Evolutionary conservation across 495 filamentous ascomycete genomes (phyloP).

Genomic region (Hyaloscypha bicolor): DNA sequence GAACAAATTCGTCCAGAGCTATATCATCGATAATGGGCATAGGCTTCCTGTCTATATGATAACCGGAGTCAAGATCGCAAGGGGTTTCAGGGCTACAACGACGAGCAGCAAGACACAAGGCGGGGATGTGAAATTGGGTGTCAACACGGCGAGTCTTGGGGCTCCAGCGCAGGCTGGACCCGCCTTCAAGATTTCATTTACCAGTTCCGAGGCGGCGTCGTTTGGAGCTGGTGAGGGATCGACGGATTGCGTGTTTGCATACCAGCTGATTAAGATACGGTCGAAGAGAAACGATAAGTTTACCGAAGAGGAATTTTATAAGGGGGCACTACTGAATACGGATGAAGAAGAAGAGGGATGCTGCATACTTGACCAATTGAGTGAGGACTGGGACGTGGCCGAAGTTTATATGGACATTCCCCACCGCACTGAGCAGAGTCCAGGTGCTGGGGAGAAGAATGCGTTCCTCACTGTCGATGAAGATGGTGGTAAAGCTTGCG

Average conservation of each 20-base stretch:
- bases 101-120: background rate
- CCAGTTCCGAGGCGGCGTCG: background rate
- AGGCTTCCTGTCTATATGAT: constrained; percentile 17
- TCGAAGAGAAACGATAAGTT: background rate
- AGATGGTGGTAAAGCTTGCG: too few relatives aligned
- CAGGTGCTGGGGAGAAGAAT: too few relatives aligned
- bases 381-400: background rate
- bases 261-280: background rate
- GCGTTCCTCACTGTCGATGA: too few relatives aligned
- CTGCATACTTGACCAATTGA: too few relatives aligned
- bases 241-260: constrained; percentile 6
- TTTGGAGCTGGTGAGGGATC: background rate
- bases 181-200: too few relatives aligned
- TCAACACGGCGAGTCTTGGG: background rate
- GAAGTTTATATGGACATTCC: too few relatives aligned
- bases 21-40: background rate
- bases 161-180: constrained; percentile 5
- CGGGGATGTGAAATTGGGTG: background rate
- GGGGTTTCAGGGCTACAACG: background rate
- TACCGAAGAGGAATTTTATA: background rate
- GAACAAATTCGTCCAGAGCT: background rate
- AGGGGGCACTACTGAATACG: background rate
- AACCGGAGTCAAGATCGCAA: constrained; percentile 9
- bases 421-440: too few relatives aligned
- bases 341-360: background rate